phyloP scores from a whole-genome alignment of 2,329 filamentous ascomycete genomes.

The Sordariomycetes sp. region DNA sequence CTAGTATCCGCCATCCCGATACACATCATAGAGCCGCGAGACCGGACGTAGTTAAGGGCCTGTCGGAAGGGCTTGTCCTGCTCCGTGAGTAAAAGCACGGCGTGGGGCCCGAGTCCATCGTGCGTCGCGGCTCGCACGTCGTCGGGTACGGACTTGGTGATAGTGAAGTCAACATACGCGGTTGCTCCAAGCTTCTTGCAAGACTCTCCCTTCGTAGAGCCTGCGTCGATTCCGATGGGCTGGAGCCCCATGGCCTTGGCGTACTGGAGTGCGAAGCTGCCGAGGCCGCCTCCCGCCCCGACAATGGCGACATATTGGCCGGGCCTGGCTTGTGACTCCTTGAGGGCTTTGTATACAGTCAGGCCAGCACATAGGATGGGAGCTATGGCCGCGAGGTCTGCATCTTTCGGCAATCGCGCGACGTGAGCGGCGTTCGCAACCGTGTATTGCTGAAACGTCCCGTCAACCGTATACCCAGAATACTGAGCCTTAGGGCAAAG shows the following conservation, averaged over 20 bases:
- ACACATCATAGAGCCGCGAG: constrained; percentile 70
- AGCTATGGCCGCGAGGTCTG: constrained; percentile 61
- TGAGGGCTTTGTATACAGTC: constrained; percentile 84
- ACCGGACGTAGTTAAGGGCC: constrained; percentile 75
- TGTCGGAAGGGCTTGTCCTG: constrained; percentile 92
- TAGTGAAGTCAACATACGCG: constrained; percentile 69
- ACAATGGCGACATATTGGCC: constrained; percentile 75
- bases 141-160: constrained; percentile 61
- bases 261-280: constrained; percentile 71
- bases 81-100: constrained; percentile 75
- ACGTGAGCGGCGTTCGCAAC: constrained; percentile 79
- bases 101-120: constrained; percentile 75
- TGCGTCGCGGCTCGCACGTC: constrained; percentile 72
- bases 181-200: constrained; percentile 56
- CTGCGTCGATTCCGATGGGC: constrained; percentile 69
- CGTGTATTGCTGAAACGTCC: constrained; percentile 85
- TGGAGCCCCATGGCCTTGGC: constrained; percentile 81
- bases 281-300: constrained; percentile 74
- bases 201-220: constrained; percentile 66
- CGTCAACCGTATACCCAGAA: constrained; percentile 87
- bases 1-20: constrained; percentile 77
- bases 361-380: constrained; percentile 76
- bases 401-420: constrained; percentile 65
- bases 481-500: constrained; percentile 64
- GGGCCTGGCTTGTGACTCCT: constrained; percentile 62